Conservation (phyloP, 306 rosid species). For the Corylus americana region DNA sequence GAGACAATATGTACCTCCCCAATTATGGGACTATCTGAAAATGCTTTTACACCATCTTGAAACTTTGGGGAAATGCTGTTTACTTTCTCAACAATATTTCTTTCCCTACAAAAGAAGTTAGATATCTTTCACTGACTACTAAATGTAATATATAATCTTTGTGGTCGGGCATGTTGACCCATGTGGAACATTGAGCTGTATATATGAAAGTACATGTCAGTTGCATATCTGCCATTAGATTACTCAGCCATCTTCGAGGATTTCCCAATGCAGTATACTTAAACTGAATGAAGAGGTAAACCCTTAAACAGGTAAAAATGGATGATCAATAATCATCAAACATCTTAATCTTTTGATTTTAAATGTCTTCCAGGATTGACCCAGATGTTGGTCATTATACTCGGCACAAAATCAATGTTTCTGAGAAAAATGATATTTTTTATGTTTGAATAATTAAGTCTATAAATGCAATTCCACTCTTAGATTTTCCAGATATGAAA, state of each 20-base stretch:
- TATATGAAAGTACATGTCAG: not conserved
- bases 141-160: conserved; percentile 2
- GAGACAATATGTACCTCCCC: conserved; percentile 70
- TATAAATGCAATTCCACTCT: not conserved
- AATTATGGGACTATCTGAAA: conserved; percentile 73
- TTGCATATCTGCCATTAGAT: not conserved
- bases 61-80: conserved; percentile 63
- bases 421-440: not conserved
- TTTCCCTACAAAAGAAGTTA: conserved; percentile 63
- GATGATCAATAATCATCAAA: not conserved
- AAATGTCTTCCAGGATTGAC: not conserved
- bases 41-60: conserved; percentile 86
- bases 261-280: not conserved
- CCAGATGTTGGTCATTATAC: not conserved
- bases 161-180: too few relatives aligned
- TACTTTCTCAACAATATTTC: conserved; percentile 63
- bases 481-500: not conserved
- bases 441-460: not conserved
- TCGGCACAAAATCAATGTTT: not conserved
- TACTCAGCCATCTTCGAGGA: not conserved
- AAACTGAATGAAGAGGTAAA: not conserved
- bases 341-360: not conserved
- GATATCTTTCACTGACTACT: conserved; percentile 15
- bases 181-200: not conserved
- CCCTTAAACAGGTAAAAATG: not conserved